A percentile compares a stretch with the other conserved stretches of the same genome.
Conservation (phyloP, 306 rosid genomes). For the Vigna unguiculata region DNA sequence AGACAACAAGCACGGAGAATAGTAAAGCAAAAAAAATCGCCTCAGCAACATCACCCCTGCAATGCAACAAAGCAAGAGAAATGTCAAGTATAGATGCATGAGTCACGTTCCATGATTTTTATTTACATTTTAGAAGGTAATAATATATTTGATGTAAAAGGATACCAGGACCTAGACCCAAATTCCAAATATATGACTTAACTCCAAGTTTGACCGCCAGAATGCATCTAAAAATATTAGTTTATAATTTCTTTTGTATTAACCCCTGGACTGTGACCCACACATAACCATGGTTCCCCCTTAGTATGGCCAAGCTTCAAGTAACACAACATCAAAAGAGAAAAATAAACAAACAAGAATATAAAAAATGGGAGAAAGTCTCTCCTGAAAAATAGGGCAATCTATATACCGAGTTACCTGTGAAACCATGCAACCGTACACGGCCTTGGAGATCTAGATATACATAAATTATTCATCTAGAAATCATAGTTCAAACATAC, state of each 20-base stretch:
- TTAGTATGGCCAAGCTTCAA: no score
- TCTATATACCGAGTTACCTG: no score
- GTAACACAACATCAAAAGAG: no score
- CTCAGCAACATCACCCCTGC: slow-evolving; percentile 59
- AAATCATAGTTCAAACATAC: no score
- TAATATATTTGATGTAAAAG: neutral
- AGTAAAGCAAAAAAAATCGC: slow-evolving; percentile 47
- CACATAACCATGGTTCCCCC: no score
- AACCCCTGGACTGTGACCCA: no score
- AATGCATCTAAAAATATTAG: neutral
- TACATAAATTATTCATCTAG: no score
- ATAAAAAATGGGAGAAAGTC: no score
- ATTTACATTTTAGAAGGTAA: neutral
- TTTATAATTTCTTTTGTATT: slow-evolving; percentile 7
- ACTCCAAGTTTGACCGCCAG: neutral
- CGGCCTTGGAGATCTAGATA: no score
- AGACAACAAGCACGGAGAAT: slow-evolving; percentile 44
- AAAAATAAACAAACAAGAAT: no score
- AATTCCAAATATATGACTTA: neutral
- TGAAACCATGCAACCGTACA: no score
- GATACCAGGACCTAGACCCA: neutral
- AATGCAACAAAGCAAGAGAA: slow-evolving; percentile 43
- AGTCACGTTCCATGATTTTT: neutral
- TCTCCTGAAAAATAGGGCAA: no score
- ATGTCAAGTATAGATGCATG: slow-evolving; percentile 36